Base-by-base conservation (phyloP, 2,329 filamentous ascomycete species). In the Lachnellula subtilissima region DNA sequence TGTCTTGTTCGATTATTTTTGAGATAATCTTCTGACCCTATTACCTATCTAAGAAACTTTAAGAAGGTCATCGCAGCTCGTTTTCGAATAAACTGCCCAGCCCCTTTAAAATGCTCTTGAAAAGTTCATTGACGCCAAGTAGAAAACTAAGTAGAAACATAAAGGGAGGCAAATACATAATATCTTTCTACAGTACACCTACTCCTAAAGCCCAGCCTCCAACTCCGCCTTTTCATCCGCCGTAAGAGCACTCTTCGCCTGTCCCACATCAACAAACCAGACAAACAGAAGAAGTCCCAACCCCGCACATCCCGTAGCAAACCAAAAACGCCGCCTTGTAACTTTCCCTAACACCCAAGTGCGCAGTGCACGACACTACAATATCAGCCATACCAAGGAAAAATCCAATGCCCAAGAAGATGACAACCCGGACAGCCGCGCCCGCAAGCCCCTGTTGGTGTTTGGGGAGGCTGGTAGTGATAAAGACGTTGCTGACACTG, bases 401-500 rank as follows among this genome's bases (percentile, higher is more conserved):
- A 53, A 90, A 76, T 1, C 85, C 84, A 65, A 89, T 84, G 19
- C 85, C 85, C 11, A 91, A 74, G 61, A 88, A 87, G 47, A 89
- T 68, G 2, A 55, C 72, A 52, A 79, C 83, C 68, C 87, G 89
- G 65, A 88, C 83, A 43, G 90, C 67, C 0, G 83, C 87, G 1
- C 86, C 86, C 0, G 86, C 87, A 0, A 89, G 75, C 0, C 86
- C 87, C 67, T 91, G 88, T 39, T 82, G 75, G 5, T 80, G 76
- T 2, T 75, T 75, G 0, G 87, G 85, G 61, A 90, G 74, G 17
- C 78, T 80, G 0, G 86, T 90, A 0, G 86, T 90, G 69, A 89
- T 86, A 71, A 88, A 91, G 57, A 91, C 79, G 64, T 86, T 90
- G 22, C 82, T 82, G 3, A 91, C 79, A 64, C 85, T 89, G 72